Evolutionary conservation across 2,329 filamentous ascomycete species (phyloP).

Genomic region (Pezizomycotina sp.): DNA sequence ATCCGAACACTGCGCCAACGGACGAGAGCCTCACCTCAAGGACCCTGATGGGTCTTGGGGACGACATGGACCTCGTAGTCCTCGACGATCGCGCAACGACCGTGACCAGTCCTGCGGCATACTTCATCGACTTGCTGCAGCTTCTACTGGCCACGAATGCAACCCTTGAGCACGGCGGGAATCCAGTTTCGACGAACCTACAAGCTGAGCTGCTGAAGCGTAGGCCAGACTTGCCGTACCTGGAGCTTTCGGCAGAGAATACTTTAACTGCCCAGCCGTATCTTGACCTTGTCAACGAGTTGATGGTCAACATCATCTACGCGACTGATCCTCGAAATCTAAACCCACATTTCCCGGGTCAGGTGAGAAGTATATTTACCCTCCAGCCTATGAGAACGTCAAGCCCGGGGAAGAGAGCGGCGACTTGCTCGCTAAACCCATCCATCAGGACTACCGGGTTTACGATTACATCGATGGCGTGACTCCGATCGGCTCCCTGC

Average conservation of each 20-base stretch:
- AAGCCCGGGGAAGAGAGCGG: no score
- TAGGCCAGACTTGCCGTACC: slow-evolving; percentile 24
- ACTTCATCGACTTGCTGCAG: slow-evolving; percentile 25
- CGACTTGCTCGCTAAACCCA: neutral
- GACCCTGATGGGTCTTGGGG: no score
- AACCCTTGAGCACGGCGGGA: neutral
- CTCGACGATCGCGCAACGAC: no score
- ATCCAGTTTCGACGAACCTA: slow-evolving; percentile 20
- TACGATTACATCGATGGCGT: neutral
- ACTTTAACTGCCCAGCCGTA: slow-evolving; percentile 25
- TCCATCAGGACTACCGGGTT: neutral
- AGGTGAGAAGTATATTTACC: neutral
- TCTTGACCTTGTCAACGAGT: slow-evolving; percentile 26
- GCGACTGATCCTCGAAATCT: no score
- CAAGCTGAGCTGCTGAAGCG: slow-evolving; percentile 21
- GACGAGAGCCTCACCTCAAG: no score
- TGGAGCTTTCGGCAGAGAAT: slow-evolving; percentile 26
- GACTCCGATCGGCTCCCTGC: neutral
- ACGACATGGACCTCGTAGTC: no score
- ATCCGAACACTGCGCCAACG: no score
- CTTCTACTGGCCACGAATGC: slow-evolving; percentile 14
- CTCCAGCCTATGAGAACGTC: no score
- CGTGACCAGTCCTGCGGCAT: slow-evolving; percentile 20
- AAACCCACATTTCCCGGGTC: neutral
- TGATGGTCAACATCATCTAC: slow-evolving; percentile 22